These are phyloP conservation scores for Claviceps sorghi DNA, from an alignment of 2,329 filamentous ascomycete species.

Conservation along the genomic window DNA sequence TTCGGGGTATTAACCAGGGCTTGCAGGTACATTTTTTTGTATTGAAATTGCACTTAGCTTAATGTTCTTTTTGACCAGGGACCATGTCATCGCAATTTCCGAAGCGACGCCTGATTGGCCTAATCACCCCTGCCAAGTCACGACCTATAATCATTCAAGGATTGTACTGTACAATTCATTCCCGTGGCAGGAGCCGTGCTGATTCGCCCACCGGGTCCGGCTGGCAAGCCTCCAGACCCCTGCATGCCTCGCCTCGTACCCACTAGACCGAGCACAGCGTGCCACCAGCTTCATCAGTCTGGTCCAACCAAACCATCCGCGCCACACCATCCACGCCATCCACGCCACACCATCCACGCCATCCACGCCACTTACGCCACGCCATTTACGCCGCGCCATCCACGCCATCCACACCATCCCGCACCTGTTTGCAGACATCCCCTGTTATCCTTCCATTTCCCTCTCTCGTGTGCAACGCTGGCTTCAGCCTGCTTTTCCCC, in stretches of 20 bases:
- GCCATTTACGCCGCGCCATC: background rate
- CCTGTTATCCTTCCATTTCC: background rate
- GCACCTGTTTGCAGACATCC: background rate
- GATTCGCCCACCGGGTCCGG: background rate
- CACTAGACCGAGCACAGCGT: too few relatives aligned
- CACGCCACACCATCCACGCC: background rate
- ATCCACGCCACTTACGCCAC: background rate
- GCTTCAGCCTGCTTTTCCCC: background rate
- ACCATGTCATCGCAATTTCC: too few relatives aligned
- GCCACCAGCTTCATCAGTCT: too few relatives aligned
- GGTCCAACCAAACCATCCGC: background rate
- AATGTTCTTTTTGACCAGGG: too few relatives aligned
- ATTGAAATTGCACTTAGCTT: too few relatives aligned
- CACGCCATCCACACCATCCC: background rate
- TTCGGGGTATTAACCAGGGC: too few relatives aligned
- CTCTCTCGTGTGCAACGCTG: background rate
- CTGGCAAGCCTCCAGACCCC: background rate
- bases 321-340: background rate
- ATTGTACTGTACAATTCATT: too few relatives aligned
- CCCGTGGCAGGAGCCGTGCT: background rate
- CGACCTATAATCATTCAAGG: too few relatives aligned
- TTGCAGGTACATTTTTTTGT: too few relatives aligned
- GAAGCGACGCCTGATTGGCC: too few relatives aligned
- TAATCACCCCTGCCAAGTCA: too few relatives aligned
- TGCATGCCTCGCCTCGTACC: background rate